Evolutionary conservation across 2,329 filamentous ascomycete genomes (phyloP).

Genomic region (Ophiosphaerella korrae): DNA sequence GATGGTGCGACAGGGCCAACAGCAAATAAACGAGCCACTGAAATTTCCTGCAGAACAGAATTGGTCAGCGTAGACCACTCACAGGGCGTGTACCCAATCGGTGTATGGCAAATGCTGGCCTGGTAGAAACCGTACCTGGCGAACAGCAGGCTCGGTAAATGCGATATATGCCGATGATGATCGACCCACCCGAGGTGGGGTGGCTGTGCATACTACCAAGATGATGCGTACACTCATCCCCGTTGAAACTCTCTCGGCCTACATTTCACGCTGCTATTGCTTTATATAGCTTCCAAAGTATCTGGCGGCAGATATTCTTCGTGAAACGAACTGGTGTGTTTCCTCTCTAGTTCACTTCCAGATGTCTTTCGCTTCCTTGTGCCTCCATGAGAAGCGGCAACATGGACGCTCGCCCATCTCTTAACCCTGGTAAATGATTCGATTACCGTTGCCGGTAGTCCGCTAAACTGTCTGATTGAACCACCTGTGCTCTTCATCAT

Average conservation of each 20-base stretch:
- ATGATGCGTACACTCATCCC: not conserved
- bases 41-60: conserved; percentile 22
- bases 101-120: too few species aligned
- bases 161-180: conserved; percentile 1
- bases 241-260: not conserved
- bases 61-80: not conserved
- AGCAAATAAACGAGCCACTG: conserved; percentile 22
- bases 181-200: not conserved
- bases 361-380: conserved; percentile 25
- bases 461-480: conserved; percentile 53
- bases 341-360: conserved; percentile 4
- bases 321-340: conserved; percentile 3
- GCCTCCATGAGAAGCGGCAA: conserved; percentile 49
- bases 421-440: conserved; percentile 70
- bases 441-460: conserved; percentile 56
- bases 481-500: conserved; percentile 62
- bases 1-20: conserved; percentile 22
- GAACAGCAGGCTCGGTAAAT: conserved; percentile 1
- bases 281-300: conserved; percentile 34
- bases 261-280: not conserved
- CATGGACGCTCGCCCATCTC: conserved; percentile 76
- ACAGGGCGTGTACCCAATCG: not conserved
- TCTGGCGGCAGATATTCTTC: conserved; percentile 39
- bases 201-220: not conserved
- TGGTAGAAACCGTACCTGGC: too few species aligned